Evolutionary conservation across 2,329 filamentous ascomycete species (phyloP).

Genomic region (Aspergillus sergii): DNA sequence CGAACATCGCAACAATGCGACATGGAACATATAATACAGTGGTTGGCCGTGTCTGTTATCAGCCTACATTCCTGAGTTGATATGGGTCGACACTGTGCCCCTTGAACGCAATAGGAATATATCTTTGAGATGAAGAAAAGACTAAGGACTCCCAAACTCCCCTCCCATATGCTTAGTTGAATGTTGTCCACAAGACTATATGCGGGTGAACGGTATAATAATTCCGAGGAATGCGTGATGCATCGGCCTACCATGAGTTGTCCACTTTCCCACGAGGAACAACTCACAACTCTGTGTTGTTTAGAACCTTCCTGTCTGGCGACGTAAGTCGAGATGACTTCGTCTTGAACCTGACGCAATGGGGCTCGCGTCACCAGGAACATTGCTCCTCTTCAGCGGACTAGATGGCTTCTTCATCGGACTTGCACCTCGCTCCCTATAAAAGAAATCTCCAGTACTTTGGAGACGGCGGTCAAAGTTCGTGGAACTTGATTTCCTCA

Average conservation of each 20-base stretch:
- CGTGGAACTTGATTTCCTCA: constrained; percentile 74
- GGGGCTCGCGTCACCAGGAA: constrained; percentile 39
- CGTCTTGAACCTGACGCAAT: constrained; percentile 37
- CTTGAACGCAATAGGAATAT: constrained; percentile 5
- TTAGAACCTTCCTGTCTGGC: constrained; percentile 35
- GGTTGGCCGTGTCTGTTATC: constrained; percentile 13
- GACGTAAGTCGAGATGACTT: constrained; percentile 31
- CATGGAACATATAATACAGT: constrained; percentile 15
- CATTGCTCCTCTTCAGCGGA: constrained; percentile 47
- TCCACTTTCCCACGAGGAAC: constrained; percentile 3
- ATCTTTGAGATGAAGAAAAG: background rate
- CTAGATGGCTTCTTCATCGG: constrained; percentile 44
- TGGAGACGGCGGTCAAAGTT: constrained; percentile 50
- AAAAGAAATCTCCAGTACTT: constrained; percentile 40
- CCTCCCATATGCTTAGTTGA: background rate
- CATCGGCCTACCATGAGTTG: constrained; percentile 8
- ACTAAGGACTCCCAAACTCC: background rate
- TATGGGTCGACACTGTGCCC: background rate
- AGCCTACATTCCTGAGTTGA: constrained; percentile 21
- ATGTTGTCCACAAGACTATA: constrained; percentile 4
- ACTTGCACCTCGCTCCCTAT: constrained; percentile 39
- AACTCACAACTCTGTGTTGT: constrained; percentile 3
- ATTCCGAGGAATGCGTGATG: constrained; percentile 5
- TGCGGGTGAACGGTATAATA: constrained; percentile 1
- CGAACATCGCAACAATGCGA: background rate